Conservation (phyloP, 306 rosid genomes). For the Urtica urens region DNA sequence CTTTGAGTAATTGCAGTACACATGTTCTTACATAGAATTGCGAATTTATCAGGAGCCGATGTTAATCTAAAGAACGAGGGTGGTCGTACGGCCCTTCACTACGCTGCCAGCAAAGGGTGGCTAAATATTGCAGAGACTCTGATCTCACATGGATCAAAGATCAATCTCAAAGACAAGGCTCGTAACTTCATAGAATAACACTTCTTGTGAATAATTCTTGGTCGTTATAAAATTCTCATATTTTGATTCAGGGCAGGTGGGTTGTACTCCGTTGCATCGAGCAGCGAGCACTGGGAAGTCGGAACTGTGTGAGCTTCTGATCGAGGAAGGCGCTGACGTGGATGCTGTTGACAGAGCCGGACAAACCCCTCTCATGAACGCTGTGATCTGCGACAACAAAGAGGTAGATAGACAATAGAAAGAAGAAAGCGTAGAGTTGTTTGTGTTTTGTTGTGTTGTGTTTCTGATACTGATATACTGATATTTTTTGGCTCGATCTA, state of each 20-base stretch:
- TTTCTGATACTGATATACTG: not conserved
- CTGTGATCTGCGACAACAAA: slow-evolving; percentile 65
- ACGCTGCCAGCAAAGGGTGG: slow-evolving; percentile 91
- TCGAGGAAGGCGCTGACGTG: slow-evolving; percentile 96
- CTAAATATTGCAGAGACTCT: slow-evolving; percentile 59
- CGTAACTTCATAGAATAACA: slow-evolving; percentile 17
- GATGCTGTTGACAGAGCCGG: slow-evolving; percentile 68
- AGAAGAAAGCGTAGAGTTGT: not conserved
- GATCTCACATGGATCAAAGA: slow-evolving; percentile 59
- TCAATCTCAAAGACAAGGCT: slow-evolving; percentile 73
- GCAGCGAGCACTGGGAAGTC: slow-evolving; percentile 87
- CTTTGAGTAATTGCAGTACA: no score
- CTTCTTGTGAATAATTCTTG: not conserved
- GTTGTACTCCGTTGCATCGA: slow-evolving; percentile 88
- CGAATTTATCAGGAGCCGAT: slow-evolving; percentile 57
- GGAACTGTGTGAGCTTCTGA: slow-evolving; percentile 66
- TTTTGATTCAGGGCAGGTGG: slow-evolving; percentile 35
- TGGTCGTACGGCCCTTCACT: slow-evolving; percentile 87
- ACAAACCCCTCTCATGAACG: slow-evolving; percentile 79
- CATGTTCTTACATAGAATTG: no score
- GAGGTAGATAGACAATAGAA: slow-evolving; percentile 32
- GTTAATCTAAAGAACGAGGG: slow-evolving; percentile 58
- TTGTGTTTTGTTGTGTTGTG: not conserved
- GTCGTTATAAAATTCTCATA: not conserved
- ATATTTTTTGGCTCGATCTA: slow-evolving; percentile 19